Conservation (phyloP, 192 early-diverging fungal species). For the Piromyces finnis region DNA sequence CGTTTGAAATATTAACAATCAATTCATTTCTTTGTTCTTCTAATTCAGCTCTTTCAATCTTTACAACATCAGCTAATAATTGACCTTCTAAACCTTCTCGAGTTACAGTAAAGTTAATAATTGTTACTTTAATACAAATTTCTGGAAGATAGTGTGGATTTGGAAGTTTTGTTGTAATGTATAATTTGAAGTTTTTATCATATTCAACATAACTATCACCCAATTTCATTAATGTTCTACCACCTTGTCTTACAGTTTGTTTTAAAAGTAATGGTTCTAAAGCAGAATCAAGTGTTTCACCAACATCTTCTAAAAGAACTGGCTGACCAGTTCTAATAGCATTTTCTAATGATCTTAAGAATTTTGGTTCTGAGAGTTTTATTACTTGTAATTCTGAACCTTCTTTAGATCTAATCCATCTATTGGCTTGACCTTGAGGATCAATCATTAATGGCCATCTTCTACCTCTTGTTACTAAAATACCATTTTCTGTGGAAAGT, state of each 20-base stretch:
- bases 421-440: neutral
- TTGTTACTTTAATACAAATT: conserved; percentile 43
- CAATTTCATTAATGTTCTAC: conserved; percentile 38
- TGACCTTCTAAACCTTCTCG: conserved; percentile 35
- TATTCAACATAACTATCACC: conserved; percentile 44
- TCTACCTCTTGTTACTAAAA: neutral
- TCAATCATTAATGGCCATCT: neutral
- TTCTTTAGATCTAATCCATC: neutral
- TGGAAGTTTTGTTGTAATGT: conserved; percentile 38
- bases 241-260: conserved; percentile 37
- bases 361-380: conserved; percentile 18
- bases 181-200: conserved; percentile 43
- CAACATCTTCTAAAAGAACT: conserved; percentile 40
- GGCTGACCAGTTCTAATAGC: conserved; percentile 38
- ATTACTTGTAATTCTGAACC: neutral
- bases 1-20: conserved; percentile 35
- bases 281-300: conserved; percentile 39
- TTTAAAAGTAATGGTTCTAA: conserved; percentile 38
- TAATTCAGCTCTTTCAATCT: conserved; percentile 33
- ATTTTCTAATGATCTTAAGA: conserved; percentile 36
- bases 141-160: conserved; percentile 46
- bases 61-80: conserved; percentile 37
- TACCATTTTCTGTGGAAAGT: neutral
- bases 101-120: conserved; percentile 51
- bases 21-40: conserved; percentile 39